phyloP scores from a whole-genome alignment of 1,139 yeast genomes.

The Oligophagozyma castellii region DNA sequence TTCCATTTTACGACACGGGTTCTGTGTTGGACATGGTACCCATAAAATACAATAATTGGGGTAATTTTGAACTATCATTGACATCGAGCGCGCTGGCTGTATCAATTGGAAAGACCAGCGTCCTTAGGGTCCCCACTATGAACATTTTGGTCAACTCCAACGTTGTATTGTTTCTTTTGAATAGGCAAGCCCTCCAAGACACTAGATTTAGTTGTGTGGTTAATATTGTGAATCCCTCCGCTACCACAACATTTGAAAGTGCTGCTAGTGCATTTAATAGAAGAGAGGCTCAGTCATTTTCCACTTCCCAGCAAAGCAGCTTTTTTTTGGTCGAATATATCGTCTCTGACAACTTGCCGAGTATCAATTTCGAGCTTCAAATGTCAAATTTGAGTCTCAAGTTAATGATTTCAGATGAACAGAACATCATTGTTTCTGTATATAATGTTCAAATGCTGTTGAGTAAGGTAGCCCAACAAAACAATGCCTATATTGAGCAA shows the following conservation, averaged over 20 bases:
- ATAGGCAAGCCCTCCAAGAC: constrained; percentile 9
- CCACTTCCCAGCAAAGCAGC: too few relatives aligned
- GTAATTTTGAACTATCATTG: constrained; percentile 17
- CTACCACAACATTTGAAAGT: constrained; percentile 11
- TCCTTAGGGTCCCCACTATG: constrained; percentile 18
- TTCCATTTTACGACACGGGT: constrained; percentile 11
- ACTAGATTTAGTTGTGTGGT: constrained; percentile 12
- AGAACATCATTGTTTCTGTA: constrained; percentile 12
- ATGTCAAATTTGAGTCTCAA: constrained; percentile 15
- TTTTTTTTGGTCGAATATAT: background rate
- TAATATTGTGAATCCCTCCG: constrained; percentile 20
- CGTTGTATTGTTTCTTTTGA: constrained; percentile 11
- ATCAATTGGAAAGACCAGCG: constrained; percentile 9
- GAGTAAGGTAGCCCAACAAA: constrained; percentile 1
- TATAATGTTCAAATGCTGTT: constrained; percentile 13
- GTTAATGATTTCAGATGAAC: constrained; percentile 11
- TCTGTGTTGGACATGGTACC: constrained; percentile 12
- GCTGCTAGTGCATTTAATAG: constrained; percentile 1
- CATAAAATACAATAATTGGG: constrained; percentile 7
- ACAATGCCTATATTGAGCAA: background rate
- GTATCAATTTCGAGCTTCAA: constrained; percentile 10
- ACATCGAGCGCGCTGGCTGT: constrained; percentile 16
- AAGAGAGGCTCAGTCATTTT: background rate
- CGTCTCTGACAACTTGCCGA: constrained; percentile 9
- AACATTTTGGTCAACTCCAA: constrained; percentile 18